phyloP scores from a whole-genome alignment of 805 yeast species.

The Saccharomycopsis sp. region DNA sequence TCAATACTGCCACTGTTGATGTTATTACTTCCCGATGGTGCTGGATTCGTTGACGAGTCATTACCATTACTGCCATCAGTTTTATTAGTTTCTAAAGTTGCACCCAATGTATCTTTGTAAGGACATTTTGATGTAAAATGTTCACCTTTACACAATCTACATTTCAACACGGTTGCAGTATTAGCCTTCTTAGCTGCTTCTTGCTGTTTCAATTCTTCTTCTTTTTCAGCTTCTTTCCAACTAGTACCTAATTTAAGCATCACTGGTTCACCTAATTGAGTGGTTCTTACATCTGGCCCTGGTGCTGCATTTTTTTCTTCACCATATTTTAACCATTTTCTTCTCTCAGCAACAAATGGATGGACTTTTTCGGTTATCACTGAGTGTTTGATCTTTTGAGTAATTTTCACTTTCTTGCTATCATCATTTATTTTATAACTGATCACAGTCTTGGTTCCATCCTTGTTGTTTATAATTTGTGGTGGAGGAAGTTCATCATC shows the following conservation, averaged over 20 bases:
- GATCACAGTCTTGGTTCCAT: conserved; percentile 85
- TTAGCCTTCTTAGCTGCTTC: conserved; percentile 42
- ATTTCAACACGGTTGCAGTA: conserved; percentile 45
- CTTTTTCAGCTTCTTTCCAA: conserved; percentile 73
- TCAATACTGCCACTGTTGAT: conserved; percentile 29
- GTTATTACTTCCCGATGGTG: conserved; percentile 30
- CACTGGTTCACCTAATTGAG: conserved; percentile 82
- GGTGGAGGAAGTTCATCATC: conserved; percentile 70
- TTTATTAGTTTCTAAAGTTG: conserved; percentile 34
- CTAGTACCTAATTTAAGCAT: conserved; percentile 65
- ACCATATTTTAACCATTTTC: conserved; percentile 85
- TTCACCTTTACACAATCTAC: conserved; percentile 91
- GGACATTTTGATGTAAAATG: conserved; percentile 97
- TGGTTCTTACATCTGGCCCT: conserved; percentile 85
- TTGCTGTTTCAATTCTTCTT: conserved; percentile 50
- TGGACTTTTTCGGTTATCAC: conserved; percentile 76
- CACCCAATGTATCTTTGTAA: conserved; percentile 75
- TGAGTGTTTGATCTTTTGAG: conserved; percentile 76
- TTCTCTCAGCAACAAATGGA: conserved; percentile 80
- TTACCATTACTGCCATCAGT: conserved; percentile 21
- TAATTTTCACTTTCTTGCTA: conserved; percentile 80
- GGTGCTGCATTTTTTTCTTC: conserved; percentile 63
- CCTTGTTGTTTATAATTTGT: conserved; percentile 67
- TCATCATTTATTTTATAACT: conserved; percentile 67
- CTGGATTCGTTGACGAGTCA: conserved; percentile 20